phyloP scores from a whole-genome alignment of 768 basidiomycete genomes.

The Leccinellum luteum region DNA sequence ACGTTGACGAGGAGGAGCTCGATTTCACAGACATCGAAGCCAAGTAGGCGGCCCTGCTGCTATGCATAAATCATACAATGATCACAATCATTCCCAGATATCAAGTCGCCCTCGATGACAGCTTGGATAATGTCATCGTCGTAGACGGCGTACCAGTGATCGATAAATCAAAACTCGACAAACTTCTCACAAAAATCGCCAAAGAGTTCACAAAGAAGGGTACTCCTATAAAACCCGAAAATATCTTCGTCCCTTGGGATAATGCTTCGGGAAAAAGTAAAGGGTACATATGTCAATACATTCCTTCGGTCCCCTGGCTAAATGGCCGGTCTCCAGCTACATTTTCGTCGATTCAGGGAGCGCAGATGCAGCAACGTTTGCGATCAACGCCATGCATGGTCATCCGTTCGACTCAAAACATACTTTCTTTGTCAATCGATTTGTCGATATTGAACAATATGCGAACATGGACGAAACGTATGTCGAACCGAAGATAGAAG shows the following conservation, averaged over 20 bases:
- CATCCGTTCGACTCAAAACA: constrained; percentile 87
- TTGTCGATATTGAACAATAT: constrained; percentile 87
- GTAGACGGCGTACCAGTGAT: constrained; percentile 92
- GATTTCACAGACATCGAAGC: constrained; percentile 88
- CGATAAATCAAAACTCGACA: constrained; percentile 81
- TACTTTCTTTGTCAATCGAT: constrained; percentile 80
- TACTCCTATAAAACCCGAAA: constrained; percentile 67
- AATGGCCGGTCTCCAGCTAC: constrained; percentile 46
- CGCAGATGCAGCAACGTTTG: constrained; percentile 66
- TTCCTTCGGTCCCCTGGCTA: constrained; percentile 1
- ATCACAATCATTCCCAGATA: constrained; percentile 54
- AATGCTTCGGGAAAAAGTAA: constrained; percentile 80
- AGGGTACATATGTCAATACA: constrained; percentile 55
- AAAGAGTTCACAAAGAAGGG: constrained; percentile 87
- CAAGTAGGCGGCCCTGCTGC: constrained; percentile 50
- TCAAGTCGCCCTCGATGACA: constrained; percentile 77
- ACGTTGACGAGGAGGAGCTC: constrained; percentile 64
- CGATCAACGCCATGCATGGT: constrained; percentile 65
- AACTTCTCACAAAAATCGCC: constrained; percentile 72
- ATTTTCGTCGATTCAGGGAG: constrained; percentile 79
- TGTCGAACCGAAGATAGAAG: constrained; percentile 67
- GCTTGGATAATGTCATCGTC: constrained; percentile 88
- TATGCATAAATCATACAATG: not conserved
- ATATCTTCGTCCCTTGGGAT: constrained; percentile 89
- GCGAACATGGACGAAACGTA: constrained; percentile 75